phyloP scores from a whole-genome alignment of 495 filamentous ascomycete genomes.

The Recurvomyces mirabilis region DNA sequence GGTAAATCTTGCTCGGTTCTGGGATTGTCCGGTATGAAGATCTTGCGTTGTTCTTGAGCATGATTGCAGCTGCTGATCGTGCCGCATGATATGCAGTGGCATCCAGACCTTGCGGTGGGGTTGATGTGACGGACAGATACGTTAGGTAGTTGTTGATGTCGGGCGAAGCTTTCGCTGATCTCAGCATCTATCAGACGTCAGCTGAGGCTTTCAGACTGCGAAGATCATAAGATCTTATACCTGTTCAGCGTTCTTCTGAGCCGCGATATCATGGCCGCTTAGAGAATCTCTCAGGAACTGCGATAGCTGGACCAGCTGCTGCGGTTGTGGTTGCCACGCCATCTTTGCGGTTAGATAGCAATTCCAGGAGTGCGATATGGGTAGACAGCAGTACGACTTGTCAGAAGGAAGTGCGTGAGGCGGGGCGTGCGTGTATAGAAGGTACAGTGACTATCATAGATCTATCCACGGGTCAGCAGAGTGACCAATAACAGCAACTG shows the following conservation, averaged over 20 bases:
- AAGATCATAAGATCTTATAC: too few species aligned
- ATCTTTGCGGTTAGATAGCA: slow-evolving; percentile 33
- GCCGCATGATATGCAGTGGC: slow-evolving; percentile 56
- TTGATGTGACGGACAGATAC: slow-evolving; percentile 69
- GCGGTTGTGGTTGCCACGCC: slow-evolving; percentile 86
- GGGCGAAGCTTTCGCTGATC: slow-evolving; percentile 76
- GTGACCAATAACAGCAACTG: too few species aligned
- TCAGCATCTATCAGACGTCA: slow-evolving; percentile 61
- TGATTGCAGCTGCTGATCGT: slow-evolving; percentile 75
- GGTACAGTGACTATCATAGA: too few species aligned
- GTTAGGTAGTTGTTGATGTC: slow-evolving; percentile 96
- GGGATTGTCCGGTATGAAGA: slow-evolving; percentile 59
- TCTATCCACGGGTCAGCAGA: too few species aligned
- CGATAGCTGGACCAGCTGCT: slow-evolving; percentile 77
- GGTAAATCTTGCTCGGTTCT: slow-evolving; percentile 54
- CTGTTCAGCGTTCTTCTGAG: slow-evolving; percentile 72
- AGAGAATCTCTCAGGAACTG: slow-evolving; percentile 85
- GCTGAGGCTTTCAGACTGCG: too few species aligned
- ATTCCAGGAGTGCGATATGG: not conserved
- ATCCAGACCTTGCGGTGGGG: slow-evolving; percentile 48
- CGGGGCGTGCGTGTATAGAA: too few species aligned
- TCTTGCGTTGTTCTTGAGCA: slow-evolving; percentile 88
- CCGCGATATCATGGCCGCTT: slow-evolving; percentile 61
- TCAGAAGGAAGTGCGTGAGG: too few species aligned
- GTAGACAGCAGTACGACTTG: too few species aligned